Conservation (phyloP, 2,329 filamentous ascomycete species). For the Fonsecaea erecta region DNA sequence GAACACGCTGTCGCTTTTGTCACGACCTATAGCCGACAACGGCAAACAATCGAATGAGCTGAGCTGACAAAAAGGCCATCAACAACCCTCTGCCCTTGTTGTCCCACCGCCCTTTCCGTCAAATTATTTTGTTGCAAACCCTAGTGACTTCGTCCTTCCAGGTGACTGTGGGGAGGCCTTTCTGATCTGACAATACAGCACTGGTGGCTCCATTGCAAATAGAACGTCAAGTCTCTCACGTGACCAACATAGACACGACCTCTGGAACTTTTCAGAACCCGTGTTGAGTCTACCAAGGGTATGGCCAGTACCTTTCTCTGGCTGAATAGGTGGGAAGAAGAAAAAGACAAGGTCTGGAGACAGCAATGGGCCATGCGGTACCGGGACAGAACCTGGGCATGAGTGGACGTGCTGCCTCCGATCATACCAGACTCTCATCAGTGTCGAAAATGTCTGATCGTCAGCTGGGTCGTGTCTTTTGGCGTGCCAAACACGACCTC, state of each 20-base stretch:
- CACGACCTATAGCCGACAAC: neutral
- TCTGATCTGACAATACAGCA: neutral
- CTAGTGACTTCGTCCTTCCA: too few relatives aligned
- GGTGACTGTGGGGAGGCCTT: too few relatives aligned
- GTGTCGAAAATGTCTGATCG: neutral
- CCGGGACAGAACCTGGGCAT: neutral
- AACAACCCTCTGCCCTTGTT: neutral
- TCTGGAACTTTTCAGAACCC: neutral
- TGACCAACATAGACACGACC: neutral
- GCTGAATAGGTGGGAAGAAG: neutral
- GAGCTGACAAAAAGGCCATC: neutral
- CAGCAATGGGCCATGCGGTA: neutral
- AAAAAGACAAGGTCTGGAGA: neutral
- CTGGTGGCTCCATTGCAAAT: neutral
- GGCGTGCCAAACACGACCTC: neutral
- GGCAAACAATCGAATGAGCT: neutral
- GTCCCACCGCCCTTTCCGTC: neutral
- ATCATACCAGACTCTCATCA: neutral
- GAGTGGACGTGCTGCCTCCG: neutral
- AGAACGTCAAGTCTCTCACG: neutral
- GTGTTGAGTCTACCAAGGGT: neutral
- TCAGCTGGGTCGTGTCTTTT: neutral
- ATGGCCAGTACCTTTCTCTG: neutral
- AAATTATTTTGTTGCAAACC: neutral
- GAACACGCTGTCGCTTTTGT: neutral